phyloP scores from a whole-genome alignment of 257 asterid species.

The Dorcoceras hygrometricum region DNA sequence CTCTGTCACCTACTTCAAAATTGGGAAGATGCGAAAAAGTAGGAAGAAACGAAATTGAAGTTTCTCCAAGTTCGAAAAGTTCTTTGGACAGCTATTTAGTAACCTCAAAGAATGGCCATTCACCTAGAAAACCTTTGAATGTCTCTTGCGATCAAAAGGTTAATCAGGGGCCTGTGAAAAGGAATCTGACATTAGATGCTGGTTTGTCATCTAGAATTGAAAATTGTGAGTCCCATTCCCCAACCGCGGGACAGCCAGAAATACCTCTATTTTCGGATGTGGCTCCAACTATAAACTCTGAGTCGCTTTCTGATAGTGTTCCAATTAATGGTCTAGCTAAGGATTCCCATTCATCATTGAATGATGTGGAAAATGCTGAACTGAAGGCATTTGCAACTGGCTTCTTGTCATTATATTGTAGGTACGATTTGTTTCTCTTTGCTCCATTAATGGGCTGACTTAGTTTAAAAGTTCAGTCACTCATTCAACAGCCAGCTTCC shows the following conservation, averaged over 20 bases:
- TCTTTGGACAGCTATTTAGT: slow-evolving; percentile 53
- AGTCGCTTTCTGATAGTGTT: slow-evolving; percentile 22
- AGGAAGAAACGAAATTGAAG: slow-evolving; percentile 42
- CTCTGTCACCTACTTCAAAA: slow-evolving; percentile 57
- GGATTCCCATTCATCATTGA: slow-evolving; percentile 26
- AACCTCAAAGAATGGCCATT: slow-evolving; percentile 41
- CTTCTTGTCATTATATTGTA: slow-evolving; percentile 72
- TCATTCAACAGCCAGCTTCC: slow-evolving; percentile 1
- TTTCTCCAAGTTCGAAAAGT: slow-evolving; percentile 72
- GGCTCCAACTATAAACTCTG: slow-evolving; percentile 29
- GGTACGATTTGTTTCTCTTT: slow-evolving; percentile 42
- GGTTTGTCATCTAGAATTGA: slow-evolving; percentile 39
- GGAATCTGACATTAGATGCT: slow-evolving; percentile 56
- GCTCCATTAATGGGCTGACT: slow-evolving; percentile 1
- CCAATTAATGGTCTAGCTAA: slow-evolving; percentile 29
- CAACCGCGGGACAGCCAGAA: slow-evolving; percentile 21
- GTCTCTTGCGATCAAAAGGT: slow-evolving; percentile 29
- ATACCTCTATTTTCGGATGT: slow-evolving; percentile 28
- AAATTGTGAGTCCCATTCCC: slow-evolving; percentile 21
- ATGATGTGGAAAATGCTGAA: slow-evolving; percentile 35
- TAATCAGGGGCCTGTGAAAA: slow-evolving; percentile 39
- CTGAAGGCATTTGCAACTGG: slow-evolving; percentile 56
- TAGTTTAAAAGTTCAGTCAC: slow-evolving; percentile 11
- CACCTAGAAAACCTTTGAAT: slow-evolving; percentile 36
- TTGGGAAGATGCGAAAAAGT: slow-evolving; percentile 55